Evolutionary conservation across 768 basidiomycete species (phyloP), one percentile per base, ranked within the genome.

Genomic region (Mycena vulgaris): DNA sequence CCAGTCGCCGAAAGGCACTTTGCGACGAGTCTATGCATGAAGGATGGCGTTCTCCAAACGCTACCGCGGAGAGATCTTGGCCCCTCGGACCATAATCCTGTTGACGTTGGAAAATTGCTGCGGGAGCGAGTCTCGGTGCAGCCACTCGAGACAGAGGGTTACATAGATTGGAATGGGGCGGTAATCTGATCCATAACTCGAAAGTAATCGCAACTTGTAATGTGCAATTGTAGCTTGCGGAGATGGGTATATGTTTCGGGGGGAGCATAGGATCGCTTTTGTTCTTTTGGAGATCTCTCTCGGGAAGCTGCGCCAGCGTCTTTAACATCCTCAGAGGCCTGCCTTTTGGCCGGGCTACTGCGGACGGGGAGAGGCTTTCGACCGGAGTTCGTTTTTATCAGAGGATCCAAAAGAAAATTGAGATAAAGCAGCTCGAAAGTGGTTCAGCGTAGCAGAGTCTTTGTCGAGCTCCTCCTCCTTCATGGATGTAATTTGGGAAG

Each of bases 211-310:
- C n/a, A n/a, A n/a, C n/a, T n/a, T n/a, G n/a, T n/a, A n/a, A n/a
- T n/a, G n/a, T n/a, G n/a, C n/a, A n/a, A n/a, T n/a, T 82, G 82
- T 14, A 93, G 73, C 16, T 75, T 77, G 23, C 81, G 80, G 16
- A 92, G 80, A 77, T 91, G 87, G 0, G 86, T 80, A 74, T 88
- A 90, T 16, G 76, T 78, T 55, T 88, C 88, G 1, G 89, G 90
- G 4, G 80, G 79, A 11, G 88, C 87, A 71, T 86, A 87, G 16
- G 83, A 81, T 59, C 84, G 80, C 72, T 83, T 85, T 33, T 72
- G 73, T 55, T 80, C 83, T 75, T 80, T 82, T 28, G 51, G 45
- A 48, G 67, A 62, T 45, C 60, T 53, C 19, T 27, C 28, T 16
- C 16, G 25, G 21, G 58, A 56, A n/a, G 60, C 27, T 4, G 56